phyloP scores from a whole-genome alignment of 192 early-diverging fungal genomes.

The Coemansia pectinata region DNA sequence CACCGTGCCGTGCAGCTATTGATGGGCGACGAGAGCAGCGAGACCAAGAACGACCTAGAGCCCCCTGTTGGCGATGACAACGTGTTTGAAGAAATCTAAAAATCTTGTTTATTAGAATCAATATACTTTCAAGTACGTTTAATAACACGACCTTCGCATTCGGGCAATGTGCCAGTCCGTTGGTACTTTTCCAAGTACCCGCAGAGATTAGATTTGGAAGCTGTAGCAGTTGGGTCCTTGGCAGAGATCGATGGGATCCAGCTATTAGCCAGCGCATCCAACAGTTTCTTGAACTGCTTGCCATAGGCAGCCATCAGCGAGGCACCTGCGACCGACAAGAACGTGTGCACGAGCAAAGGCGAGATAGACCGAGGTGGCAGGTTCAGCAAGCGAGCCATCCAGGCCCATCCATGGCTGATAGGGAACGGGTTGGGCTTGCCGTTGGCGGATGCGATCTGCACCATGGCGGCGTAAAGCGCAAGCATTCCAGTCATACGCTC shows the following conservation, averaged over 20 bases:
- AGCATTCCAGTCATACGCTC: conserved; percentile 52
- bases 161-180: conserved; percentile 73
- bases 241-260: conserved; percentile 73
- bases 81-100: conserved; percentile 40
- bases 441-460: conserved; percentile 25
- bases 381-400: conserved; percentile 49
- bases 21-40: conserved; percentile 70
- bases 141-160: conserved; percentile 68
- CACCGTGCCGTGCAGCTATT: conserved; percentile 84
- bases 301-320: conserved; percentile 37
- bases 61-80: conserved; percentile 10
- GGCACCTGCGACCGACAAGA: conserved; percentile 42
- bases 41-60: conserved; percentile 44
- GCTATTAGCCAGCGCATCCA: conserved; percentile 61
- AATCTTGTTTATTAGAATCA: conserved; percentile 5
- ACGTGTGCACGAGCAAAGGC: conserved; percentile 40
- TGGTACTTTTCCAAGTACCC: conserved; percentile 76
- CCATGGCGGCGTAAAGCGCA: conserved; percentile 41
- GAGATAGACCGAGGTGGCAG: conserved; percentile 36
- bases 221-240: conserved; percentile 63
- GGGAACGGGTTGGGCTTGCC: conserved; percentile 16
- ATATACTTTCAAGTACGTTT: conserved; percentile 5
- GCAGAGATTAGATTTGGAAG: conserved; percentile 65
- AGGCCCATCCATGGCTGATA: conserved; percentile 35
- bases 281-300: conserved; percentile 29